Base-by-base conservation (phyloP, 306 rosid species). In the Luffa acutangula region DNA sequence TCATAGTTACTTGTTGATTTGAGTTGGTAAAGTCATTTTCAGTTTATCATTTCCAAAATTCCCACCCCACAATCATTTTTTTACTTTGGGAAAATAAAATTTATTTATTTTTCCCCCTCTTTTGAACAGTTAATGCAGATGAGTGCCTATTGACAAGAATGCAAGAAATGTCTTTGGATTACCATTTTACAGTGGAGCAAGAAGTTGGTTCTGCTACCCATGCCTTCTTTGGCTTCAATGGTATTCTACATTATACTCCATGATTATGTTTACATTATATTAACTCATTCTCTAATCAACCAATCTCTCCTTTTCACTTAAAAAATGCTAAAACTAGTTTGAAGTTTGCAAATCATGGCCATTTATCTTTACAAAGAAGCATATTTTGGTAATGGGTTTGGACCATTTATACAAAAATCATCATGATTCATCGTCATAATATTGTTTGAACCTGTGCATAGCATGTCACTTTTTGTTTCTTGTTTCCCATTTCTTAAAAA, bases 151-250 rank as follows among this genome's bases (percentile, higher is more conserved):
- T 96, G 86, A 91, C 99, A 76, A 93, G 99, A 80, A 96, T 96
- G 99, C 99, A 96, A 87, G 99, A 96, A 89, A 96, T 96, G 99
- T 93, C 98, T 3, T 56, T 96, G 86, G 98, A 96, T 87, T 96
- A 96, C 85, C 99, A 96, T 90, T 96, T 96, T 87, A 96, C 85
- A 4, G 98, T 96, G 42, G 99, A 96, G 80, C 99, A 96, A 93
- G 99, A 96, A 93, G 99, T 96, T 85, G 99, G 99, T 0, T 96
- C 99, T 65, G 91, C 98, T 15, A 96, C 99, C 39, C 98, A 96
- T 82, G 99, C 99, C 65, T 96, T 96, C 91, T 96, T 96, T 81
- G 99, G 99, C 67, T 96, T 96, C 88, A 96, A 96, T 41, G 99
- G 99, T 95, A 84, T 36, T 25, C 34, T 36, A 42, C 2, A 7